Percentiles rank a stretch among this genome's conserved stretches.
Evolutionary conservation across 1,284 basidiomycete genomes (phyloP).

Genomic region (Cutaneotrichosporon spelunceum): DNA sequence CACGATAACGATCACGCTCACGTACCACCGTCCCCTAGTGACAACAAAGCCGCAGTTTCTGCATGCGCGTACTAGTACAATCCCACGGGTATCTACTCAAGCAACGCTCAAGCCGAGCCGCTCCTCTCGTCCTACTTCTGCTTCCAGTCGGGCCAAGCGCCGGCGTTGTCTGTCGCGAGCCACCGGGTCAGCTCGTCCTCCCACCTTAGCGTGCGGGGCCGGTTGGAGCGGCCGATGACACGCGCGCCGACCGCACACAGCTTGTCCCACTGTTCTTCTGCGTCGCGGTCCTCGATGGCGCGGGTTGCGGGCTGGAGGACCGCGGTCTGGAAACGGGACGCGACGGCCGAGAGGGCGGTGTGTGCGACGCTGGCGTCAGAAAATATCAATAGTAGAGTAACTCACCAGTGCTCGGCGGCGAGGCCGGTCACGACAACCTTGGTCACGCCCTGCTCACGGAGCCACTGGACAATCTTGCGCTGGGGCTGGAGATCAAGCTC

Average conservation of each 20-base stretch:
- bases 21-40: too few species aligned
- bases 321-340: slow-evolving; percentile 28
- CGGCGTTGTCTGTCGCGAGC: neutral
- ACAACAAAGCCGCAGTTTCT: neutral
- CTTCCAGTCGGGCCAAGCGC: neutral
- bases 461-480: slow-evolving; percentile 42
- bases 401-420: slow-evolving; percentile 61
- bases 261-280: slow-evolving; percentile 14
- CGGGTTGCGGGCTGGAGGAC: slow-evolving; percentile 30
- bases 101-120: neutral
- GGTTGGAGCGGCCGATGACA: slow-evolving; percentile 12
- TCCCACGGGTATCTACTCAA: neutral
- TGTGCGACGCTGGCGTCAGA: slow-evolving; percentile 24
- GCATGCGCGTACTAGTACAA: slow-evolving; percentile 1
- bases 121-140: neutral
- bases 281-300: slow-evolving; percentile 24
- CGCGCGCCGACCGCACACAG: slow-evolving; percentile 15
- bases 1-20: neutral
- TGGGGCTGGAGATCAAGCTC: slow-evolving; percentile 30
- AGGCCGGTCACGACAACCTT: slow-evolving; percentile 60
- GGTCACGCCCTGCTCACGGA: slow-evolving; percentile 50
- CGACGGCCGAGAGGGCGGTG: slow-evolving; percentile 33
- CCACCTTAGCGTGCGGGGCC: slow-evolving; percentile 1
- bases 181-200: slow-evolving; percentile 15
- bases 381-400: neutral